These are phyloP conservation scores for Monosporascus ibericus DNA, from an alignment of 2,329 filamentous ascomycete species.

Conservation along the genomic window DNA sequence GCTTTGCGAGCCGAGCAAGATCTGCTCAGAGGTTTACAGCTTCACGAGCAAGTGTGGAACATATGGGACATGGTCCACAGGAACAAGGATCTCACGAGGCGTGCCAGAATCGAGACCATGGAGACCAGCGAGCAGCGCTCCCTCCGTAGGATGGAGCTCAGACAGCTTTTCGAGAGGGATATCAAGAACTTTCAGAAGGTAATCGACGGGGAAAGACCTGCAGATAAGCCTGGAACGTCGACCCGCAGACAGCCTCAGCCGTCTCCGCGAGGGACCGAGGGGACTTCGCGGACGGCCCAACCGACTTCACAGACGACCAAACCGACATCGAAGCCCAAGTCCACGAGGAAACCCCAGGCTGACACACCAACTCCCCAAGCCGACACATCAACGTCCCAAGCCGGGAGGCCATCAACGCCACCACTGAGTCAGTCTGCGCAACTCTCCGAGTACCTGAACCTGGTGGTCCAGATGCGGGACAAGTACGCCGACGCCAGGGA, in stretches of 20 bases:
- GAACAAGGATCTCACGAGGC: background rate
- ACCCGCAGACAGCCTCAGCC: too few species aligned
- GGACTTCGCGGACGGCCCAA: too few species aligned
- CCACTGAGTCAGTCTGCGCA: background rate
- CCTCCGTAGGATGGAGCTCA: background rate
- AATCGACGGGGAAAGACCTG: too few species aligned
- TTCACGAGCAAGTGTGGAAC: background rate
- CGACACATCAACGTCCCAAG: too few species aligned
- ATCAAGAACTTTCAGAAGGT: too few species aligned
- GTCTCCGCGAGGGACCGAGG: too few species aligned
- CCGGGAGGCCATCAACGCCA: too few species aligned
- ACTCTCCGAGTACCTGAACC: background rate
- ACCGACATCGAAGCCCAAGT: too few species aligned
- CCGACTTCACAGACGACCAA: too few species aligned
- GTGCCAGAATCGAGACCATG: background rate
- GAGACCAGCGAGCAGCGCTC: background rate
- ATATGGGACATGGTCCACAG: background rate
- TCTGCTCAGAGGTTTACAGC: background rate
- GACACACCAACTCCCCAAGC: too few species aligned
- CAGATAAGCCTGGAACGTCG: too few species aligned
- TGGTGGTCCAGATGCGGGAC: background rate
- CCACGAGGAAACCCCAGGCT: too few species aligned
- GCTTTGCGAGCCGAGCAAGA: background rate
- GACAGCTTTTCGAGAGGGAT: background rate
- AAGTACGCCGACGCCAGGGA: slow-evolving; percentile 3